Evolutionary conservation across 176 grass and related monocot genomes (phyloP).

Genomic region (Bothriochloa decipiens): DNA sequence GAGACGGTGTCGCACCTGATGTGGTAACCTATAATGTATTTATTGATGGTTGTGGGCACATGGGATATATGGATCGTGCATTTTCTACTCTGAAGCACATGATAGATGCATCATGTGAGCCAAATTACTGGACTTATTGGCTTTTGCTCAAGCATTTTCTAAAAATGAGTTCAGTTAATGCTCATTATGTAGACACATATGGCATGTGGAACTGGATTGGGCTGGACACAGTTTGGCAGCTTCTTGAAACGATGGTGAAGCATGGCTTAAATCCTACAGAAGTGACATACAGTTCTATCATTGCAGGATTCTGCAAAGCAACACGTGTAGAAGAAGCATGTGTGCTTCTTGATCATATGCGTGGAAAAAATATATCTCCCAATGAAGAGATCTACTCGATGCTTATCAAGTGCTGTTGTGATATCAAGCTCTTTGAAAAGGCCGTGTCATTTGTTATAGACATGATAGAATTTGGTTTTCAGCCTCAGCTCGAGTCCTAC

Average conservation of each 20-base stretch:
- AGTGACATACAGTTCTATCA: background rate
- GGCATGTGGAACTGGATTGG: background rate
- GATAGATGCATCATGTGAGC: background rate
- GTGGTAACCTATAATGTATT: slow-evolving; percentile 1
- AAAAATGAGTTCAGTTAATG: background rate
- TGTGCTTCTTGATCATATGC: background rate
- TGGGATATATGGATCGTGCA: background rate
- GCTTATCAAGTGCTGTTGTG: background rate
- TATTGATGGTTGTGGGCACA: background rate
- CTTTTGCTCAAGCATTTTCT: background rate
- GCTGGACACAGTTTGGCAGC: background rate
- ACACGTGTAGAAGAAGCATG: background rate
- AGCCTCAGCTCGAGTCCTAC: background rate
- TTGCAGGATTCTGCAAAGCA: slow-evolving; percentile 3
- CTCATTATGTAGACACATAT: background rate
- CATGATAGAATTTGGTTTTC: background rate
- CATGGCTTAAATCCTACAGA: background rate
- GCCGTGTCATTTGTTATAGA: background rate
- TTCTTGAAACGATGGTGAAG: background rate
- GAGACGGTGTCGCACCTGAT: background rate
- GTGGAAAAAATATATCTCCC: background rate
- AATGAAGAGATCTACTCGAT: background rate
- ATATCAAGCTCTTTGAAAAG: background rate
- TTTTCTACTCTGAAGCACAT: background rate
- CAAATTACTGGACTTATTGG: slow-evolving; percentile 4